These are phyloP conservation scores for Podila horticola DNA, from an alignment of 192 early-diverging fungal species.

Conservation along the genomic window DNA sequence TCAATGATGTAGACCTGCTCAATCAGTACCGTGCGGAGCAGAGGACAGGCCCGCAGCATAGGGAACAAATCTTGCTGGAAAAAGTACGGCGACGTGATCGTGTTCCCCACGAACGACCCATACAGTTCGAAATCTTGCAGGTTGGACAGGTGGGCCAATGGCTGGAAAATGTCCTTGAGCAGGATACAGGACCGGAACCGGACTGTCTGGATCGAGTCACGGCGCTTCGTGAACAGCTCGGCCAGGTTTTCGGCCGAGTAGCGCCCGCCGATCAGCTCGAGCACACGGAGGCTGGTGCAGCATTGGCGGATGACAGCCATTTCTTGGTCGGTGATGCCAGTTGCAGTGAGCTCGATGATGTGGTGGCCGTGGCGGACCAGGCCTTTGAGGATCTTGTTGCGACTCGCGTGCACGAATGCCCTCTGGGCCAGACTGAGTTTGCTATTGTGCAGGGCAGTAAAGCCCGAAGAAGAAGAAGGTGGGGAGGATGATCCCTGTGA, in stretches of 20 bases:
- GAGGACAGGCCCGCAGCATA: conserved; percentile 24
- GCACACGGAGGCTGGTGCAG: conserved; percentile 36
- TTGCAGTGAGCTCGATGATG: conserved; percentile 38
- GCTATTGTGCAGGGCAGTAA: background rate
- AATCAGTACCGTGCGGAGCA: conserved; percentile 17
- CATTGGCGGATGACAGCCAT: conserved; percentile 18
- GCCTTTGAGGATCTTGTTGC: conserved; percentile 33
- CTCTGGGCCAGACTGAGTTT: conserved; percentile 20
- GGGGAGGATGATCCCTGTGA: background rate
- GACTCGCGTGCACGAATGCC: conserved; percentile 37
- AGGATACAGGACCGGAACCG: conserved; percentile 33
- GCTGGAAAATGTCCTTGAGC: conserved; percentile 40
- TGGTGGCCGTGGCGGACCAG: conserved; percentile 28
- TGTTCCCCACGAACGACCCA: conserved; percentile 51
- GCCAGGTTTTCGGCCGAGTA: conserved; percentile 31
- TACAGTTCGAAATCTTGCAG: conserved; percentile 43
- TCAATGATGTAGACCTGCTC: conserved; percentile 44
- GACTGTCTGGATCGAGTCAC: conserved; percentile 29
- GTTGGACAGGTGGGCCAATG: conserved; percentile 21
- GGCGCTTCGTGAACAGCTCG: conserved; percentile 27
- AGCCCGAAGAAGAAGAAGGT: background rate
- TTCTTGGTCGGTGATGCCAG: conserved; percentile 49
- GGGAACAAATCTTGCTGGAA: conserved; percentile 42
- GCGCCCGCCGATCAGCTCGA: conserved; percentile 43
- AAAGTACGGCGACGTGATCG: conserved; percentile 47